Conservation (phyloP, 163 green algal species). For the Scenedesmus sp. region DNA sequence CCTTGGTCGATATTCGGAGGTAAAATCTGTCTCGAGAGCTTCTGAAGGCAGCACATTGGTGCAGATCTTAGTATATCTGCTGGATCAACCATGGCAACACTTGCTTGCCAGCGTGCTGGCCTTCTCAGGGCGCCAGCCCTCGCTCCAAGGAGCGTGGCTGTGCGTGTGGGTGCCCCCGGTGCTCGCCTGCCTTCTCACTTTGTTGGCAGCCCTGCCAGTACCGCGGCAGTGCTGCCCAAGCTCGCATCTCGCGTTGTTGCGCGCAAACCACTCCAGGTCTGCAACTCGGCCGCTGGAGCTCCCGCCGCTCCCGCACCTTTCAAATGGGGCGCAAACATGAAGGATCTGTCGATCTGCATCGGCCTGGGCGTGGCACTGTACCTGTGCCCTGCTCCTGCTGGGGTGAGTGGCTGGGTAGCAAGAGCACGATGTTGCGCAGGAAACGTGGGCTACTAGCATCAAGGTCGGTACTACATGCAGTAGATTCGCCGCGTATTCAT, state of each 20-base stretch:
- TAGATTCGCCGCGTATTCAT: neutral
- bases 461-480: neutral
- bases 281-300: slow-evolving; percentile 9
- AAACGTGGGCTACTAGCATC: neutral
- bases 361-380: slow-evolving; percentile 84
- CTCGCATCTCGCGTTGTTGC: slow-evolving; percentile 22
- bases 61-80: slow-evolving; percentile 1
- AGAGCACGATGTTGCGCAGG: neutral
- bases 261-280: slow-evolving; percentile 8
- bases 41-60: slow-evolving; percentile 7
- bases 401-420: slow-evolving; percentile 70
- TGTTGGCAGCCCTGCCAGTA: neutral
- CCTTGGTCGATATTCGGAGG: neutral
- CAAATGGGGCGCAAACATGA: slow-evolving; percentile 93
- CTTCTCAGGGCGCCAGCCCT: slow-evolving; percentile 15
- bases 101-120: slow-evolving; percentile 12
- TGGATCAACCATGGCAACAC: slow-evolving; percentile 19
- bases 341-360: slow-evolving; percentile 94
- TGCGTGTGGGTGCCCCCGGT: neutral
- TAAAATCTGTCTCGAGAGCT: neutral
- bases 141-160: slow-evolving; percentile 7
- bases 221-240: slow-evolving; percentile 10
- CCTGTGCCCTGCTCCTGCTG: slow-evolving; percentile 89
- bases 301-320: slow-evolving; percentile 45
- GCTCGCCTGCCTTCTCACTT: neutral